Evolutionary conservation across 2,329 filamentous ascomycete species (phyloP), one percentile per base, ranked within the genome.

Genomic region (Microdochium paspali): DNA sequence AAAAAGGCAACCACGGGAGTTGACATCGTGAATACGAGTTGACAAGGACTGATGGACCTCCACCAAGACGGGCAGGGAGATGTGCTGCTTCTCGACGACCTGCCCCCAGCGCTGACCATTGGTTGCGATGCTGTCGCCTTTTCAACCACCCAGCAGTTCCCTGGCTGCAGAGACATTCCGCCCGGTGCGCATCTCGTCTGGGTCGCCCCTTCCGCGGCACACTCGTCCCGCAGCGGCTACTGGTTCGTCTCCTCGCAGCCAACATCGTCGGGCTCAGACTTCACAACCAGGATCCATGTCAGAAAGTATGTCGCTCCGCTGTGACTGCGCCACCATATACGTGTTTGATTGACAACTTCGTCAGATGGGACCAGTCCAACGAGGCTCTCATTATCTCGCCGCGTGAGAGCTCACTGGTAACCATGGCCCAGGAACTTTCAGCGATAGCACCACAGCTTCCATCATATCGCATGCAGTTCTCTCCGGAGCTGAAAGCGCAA

Each of bases 101-200:
- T 82, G 10, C 76, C 77, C 1, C 60, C 68, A 1, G 61, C 66
- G 31, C 74, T 76, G 48, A 74, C 69, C 2, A 61, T 83, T 18
- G 77, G 77, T 42, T 76, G 73, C 53, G 77, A 81, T 54, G 64
- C 69, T 2, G 58, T 73, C 43, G 71, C 72, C 2, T 69, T 78
- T 51, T 72, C 67, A 15, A 67, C 68, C 4, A 64, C 61, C 35
- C 61, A 53, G 35, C 53, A 69, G 21, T 77, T 82, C 53, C 63
- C 65, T 7, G 80, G 80, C 20, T 66, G 84, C 49, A 71, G 70
- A 21, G 68, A 77, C 47, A 65, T 84, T 24, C 76, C 78, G 0
- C 57, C 66, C 0, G 80, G 80, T 0, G 59, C 73, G 13, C 80
- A 84, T 57, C 74, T 84, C 49, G 66, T 82, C 49, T 84, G 79